phyloP scores from a whole-genome alignment of 2,329 filamentous ascomycete genomes.

The Karstenula rhodostoma region DNA sequence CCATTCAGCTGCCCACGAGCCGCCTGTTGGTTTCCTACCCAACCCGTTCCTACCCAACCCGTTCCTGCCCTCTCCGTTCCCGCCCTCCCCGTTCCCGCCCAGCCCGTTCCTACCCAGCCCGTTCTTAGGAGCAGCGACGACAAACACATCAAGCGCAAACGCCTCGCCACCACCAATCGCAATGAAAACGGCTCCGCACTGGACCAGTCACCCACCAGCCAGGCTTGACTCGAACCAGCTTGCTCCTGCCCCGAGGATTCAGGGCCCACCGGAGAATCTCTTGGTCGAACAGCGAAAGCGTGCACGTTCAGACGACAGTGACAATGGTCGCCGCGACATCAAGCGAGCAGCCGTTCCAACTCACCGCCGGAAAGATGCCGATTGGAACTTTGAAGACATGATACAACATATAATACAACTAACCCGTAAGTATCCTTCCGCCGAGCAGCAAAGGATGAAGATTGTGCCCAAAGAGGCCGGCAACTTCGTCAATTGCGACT shows the following conservation, averaged over 20 bases:
- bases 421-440: background rate
- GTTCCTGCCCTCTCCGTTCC: too few species aligned
- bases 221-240: background rate
- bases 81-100: too few species aligned
- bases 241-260: background rate
- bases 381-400: background rate
- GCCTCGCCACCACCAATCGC: too few species aligned
- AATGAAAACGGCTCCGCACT: too few species aligned
- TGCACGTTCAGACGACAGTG: background rate
- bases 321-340: background rate
- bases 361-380: background rate
- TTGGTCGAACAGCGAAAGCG: background rate
- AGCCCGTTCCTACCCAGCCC: too few species aligned
- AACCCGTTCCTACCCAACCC: too few species aligned
- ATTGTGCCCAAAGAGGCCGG: conserved; percentile 8
- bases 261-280: background rate
- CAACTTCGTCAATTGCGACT: background rate
- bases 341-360: background rate
- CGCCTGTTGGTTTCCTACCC: too few species aligned
- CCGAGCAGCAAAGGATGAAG: background rate
- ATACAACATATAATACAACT: background rate
- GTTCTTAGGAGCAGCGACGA: too few species aligned
- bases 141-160: too few species aligned
- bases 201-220: too few species aligned
- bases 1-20: too few species aligned